Evolutionary conservation across 177 flowering plant genomes (phyloP), one percentile per base, ranked within the genome.

Genomic region (Vitis hybrid): DNA sequence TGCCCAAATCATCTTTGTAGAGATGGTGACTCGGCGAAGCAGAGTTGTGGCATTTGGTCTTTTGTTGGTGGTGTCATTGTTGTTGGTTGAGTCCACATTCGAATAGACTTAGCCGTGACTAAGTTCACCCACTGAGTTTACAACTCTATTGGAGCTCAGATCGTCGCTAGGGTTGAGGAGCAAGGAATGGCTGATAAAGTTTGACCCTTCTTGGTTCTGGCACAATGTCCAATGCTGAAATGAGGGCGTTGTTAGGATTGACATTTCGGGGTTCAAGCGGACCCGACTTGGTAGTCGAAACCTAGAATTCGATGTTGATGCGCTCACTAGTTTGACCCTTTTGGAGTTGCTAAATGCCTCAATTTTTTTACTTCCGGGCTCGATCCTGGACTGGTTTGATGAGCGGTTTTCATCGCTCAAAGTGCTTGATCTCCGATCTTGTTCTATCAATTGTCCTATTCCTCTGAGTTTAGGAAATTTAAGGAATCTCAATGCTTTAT

Each of bases 101-200:
- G 75, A 61, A 63, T 89, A 82, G 67, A 49, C 51, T 32, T 49
- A 27, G 69, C 27, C 59, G 3, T 0, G 3, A 55, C 70, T 79
- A 75, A 77, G 72, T 56, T 86, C 83, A 3, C 4, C 27, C 8
- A 19, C 18, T 11, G 97, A 94, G 66, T 65, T 71, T 32, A 69
- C 56, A 15, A 91, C 91, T 27, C 71, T 93, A 61, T 79, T 85
- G 52, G 64, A 75, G 30, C 81, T 93, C 67, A 82, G 98, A 76
- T 87, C 94, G 51, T 86, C 97, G 3, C 70, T 94, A 46, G 98
- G 97, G 61, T 62, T 91, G 52, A 81, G 97, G 69, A 73, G 83
- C 62, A 84, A 60, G 74, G 97, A 94, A 4, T 94, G 98, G 98
- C 97, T 95, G 1, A 83, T 75, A 18, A 94, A 88, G 69, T 70